These are phyloP conservation scores for Debaryomyces robertsiae DNA, from an alignment of 1,139 yeast genomes.

Conservation along the genomic window DNA sequence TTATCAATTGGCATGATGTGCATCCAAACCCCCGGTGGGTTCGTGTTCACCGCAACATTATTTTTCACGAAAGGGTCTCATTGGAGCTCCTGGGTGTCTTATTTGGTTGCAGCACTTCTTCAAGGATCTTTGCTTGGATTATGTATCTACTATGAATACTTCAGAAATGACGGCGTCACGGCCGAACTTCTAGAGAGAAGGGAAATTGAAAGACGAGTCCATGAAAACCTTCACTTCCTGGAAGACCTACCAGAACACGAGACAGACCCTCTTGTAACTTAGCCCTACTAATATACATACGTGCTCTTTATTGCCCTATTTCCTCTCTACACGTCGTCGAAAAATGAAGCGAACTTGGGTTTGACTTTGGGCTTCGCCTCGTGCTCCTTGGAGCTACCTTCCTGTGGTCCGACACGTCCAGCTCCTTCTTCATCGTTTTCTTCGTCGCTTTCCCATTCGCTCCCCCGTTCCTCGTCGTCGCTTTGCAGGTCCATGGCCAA, in stretches of 20 bases:
- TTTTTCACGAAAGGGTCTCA: conserved; percentile 73
- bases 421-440: background rate
- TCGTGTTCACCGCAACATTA: conserved; percentile 70
- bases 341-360: conserved; percentile 14
- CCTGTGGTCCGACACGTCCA: background rate
- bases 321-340: conserved; percentile 12
- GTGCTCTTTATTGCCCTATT: background rate
- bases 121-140: conserved; percentile 51
- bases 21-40: conserved; percentile 90
- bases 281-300: conserved; percentile 2
- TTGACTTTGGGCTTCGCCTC: conserved; percentile 8
- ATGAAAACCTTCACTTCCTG: conserved; percentile 24
- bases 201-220: conserved; percentile 36
- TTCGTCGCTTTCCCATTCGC: conserved; percentile 11
- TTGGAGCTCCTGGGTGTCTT: conserved; percentile 89
- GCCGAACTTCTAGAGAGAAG: conserved; percentile 36
- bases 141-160: conserved; percentile 43
- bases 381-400: background rate
- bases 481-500: conserved; percentile 11
- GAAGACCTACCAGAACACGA: conserved; percentile 1
- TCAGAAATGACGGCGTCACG: conserved; percentile 27
- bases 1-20: conserved; percentile 81
- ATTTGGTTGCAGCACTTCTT: conserved; percentile 67
- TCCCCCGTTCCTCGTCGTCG: conserved; percentile 12
- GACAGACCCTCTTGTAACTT: conserved; percentile 3